Evolutionary conservation across 1,284 basidiomycete species (phyloP).

Genomic region (Austroboletus niveus): DNA sequence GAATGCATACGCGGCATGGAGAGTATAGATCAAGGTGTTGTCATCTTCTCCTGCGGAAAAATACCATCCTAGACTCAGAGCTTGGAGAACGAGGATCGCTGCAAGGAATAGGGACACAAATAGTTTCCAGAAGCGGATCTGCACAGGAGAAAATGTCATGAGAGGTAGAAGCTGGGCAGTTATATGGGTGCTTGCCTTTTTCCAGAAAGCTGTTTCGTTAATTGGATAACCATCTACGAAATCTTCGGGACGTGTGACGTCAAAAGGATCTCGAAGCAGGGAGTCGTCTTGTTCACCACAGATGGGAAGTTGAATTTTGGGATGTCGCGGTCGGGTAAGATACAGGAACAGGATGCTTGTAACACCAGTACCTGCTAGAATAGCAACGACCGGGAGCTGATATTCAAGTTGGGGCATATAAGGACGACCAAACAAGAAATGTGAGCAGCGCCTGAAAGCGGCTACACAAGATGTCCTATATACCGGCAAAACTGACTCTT

Average conservation of each 20-base stretch:
- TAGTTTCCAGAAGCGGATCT: slow-evolving; percentile 61
- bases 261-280: slow-evolving; percentile 65
- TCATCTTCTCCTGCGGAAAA: slow-evolving; percentile 36
- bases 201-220: slow-evolving; percentile 72
- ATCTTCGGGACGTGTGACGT: slow-evolving; percentile 71
- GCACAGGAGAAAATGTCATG: slow-evolving; percentile 7
- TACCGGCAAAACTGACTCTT: too few species aligned
- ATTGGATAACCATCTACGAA: slow-evolving; percentile 74
- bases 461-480: too few species aligned
- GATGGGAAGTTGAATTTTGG: slow-evolving; percentile 56
- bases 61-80: slow-evolving; percentile 53
- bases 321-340: slow-evolving; percentile 41
- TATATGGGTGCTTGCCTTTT: slow-evolving; percentile 43
- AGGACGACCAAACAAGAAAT: background rate
- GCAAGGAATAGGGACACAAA: slow-evolving; percentile 45
- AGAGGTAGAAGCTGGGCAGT: background rate
- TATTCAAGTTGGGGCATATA: slow-evolving; percentile 51
- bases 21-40: slow-evolving; percentile 39
- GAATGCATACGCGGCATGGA: slow-evolving; percentile 59
- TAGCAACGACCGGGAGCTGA: slow-evolving; percentile 54
- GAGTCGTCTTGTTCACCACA: slow-evolving; percentile 37
- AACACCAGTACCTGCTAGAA: slow-evolving; percentile 42
- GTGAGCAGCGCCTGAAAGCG: too few species aligned
- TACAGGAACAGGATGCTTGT: slow-evolving; percentile 46
- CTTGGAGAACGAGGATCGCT: slow-evolving; percentile 48